Evolutionary conservation across 2,329 filamentous ascomycete species (phyloP).

Genomic region (Tolypocladium endophyticum): DNA sequence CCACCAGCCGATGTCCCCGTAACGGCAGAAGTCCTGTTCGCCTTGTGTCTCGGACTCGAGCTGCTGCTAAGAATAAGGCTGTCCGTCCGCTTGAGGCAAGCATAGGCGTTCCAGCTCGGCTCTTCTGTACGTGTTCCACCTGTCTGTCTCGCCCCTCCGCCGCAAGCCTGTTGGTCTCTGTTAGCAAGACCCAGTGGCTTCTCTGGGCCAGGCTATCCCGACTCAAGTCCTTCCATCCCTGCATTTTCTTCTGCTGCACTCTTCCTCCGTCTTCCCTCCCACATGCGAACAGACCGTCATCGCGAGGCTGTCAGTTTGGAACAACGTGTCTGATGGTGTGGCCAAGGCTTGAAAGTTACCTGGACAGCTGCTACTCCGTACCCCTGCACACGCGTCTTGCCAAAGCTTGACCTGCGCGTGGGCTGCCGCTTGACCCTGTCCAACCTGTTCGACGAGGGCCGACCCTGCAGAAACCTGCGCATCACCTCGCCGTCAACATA

Average conservation of each 20-base stretch:
- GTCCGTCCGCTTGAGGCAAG: not conserved
- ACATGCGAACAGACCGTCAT: not conserved
- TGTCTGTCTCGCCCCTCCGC: not conserved
- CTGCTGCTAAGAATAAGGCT: not conserved
- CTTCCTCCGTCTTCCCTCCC: not conserved
- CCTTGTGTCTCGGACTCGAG: not conserved
- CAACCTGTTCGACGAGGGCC: constrained; percentile 2
- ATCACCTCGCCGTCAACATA: not conserved
- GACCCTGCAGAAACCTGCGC: constrained; percentile 4
- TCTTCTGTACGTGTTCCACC: not conserved
- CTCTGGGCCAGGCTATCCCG: not conserved
- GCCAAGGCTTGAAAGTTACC: not conserved
- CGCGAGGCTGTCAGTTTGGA: not conserved
- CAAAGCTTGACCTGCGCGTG: not conserved
- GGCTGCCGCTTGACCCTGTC: constrained; percentile 2
- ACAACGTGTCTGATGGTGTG: not conserved
- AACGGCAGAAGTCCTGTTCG: not conserved
- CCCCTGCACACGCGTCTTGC: constrained; percentile 2
- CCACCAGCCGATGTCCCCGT: not conserved
- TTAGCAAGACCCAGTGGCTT: not conserved
- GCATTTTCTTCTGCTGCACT: not conserved
- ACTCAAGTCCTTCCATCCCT: not conserved
- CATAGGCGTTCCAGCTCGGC: not conserved
- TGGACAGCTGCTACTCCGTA: not conserved
- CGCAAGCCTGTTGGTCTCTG: not conserved